Evolutionary conservation across 192 early-diverging fungal species (phyloP).

Genomic region (Fimicolochytrium jonesii): DNA sequence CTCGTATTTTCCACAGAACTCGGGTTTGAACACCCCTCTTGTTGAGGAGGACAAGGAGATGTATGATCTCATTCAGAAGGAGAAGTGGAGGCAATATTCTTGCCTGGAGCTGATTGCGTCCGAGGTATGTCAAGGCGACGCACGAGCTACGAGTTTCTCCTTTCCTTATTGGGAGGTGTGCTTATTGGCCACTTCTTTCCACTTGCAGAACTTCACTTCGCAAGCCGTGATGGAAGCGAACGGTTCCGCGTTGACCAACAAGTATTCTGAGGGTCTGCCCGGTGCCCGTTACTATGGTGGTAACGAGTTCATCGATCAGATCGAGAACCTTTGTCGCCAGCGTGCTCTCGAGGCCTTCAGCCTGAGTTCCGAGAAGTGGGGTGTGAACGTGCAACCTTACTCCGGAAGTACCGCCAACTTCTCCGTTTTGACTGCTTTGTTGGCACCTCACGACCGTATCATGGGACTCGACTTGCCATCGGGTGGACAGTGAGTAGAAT

Average conservation of each 20-base stretch:
- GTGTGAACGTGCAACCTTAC: conserved; percentile 99
- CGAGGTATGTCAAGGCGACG: conserved; percentile 82
- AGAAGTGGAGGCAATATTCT: conserved; percentile 97
- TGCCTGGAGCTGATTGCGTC: conserved; percentile 98
- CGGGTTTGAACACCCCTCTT: conserved; percentile 80
- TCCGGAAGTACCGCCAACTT: conserved; percentile 97
- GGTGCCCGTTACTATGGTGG: conserved; percentile 99
- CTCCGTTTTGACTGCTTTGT: conserved; percentile 90
- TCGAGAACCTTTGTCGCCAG: conserved; percentile 93
- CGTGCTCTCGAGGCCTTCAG: conserved; percentile 93
- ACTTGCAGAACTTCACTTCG: conserved; percentile 92
- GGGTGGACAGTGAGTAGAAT: conserved; percentile 74
- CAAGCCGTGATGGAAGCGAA: conserved; percentile 99
- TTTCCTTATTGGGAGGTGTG: too few relatives aligned
- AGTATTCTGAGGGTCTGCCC: conserved; percentile 99
- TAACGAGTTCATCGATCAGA: conserved; percentile 94
- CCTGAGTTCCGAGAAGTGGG: conserved; percentile 88
- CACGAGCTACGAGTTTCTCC: too few relatives aligned
- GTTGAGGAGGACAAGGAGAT: conserved; percentile 90
- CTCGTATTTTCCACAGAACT: conserved; percentile 37
- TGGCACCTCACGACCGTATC: conserved; percentile 95
- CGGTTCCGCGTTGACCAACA: conserved; percentile 98
- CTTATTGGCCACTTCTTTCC: not conserved
- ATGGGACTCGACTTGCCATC: conserved; percentile 99
- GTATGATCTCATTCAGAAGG: conserved; percentile 89